These are phyloP conservation scores for Candida rishiriensis DNA, from an alignment of 805 yeast genomes.

Conservation along the genomic window DNA sequence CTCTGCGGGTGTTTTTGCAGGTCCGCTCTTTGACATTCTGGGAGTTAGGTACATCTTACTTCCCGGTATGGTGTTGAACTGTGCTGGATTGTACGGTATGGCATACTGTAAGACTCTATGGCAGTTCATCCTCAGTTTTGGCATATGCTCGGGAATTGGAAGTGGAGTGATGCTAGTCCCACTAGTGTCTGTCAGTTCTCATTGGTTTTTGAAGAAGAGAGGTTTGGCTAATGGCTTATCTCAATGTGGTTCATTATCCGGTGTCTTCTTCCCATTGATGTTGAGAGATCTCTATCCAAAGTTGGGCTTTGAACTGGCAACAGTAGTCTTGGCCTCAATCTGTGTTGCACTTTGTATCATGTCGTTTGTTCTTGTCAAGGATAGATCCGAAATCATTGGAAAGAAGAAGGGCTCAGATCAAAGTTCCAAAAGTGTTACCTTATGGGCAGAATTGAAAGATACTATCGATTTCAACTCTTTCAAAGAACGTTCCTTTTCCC, in stretches of 20 bases:
- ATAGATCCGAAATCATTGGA: slow-evolving; percentile 33
- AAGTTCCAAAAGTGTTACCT: slow-evolving; percentile 13
- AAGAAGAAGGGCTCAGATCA: slow-evolving; percentile 1
- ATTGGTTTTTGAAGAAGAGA: slow-evolving; percentile 59
- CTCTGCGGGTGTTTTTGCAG: slow-evolving; percentile 32
- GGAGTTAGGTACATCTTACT: slow-evolving; percentile 49
- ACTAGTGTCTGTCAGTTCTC: slow-evolving; percentile 56
- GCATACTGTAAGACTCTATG: slow-evolving; percentile 43
- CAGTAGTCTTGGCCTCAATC: slow-evolving; percentile 46
- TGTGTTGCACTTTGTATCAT: slow-evolving; percentile 36
- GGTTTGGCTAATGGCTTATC: slow-evolving; percentile 53
- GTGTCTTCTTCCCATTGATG: slow-evolving; percentile 49
- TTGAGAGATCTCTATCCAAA: slow-evolving; percentile 42
- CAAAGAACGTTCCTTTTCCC: slow-evolving; percentile 33
- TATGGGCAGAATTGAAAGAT: slow-evolving; percentile 16
- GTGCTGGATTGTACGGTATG: slow-evolving; percentile 49
- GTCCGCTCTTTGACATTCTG: slow-evolving; percentile 57
- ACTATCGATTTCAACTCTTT: slow-evolving; percentile 38
- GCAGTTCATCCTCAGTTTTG: slow-evolving; percentile 61
- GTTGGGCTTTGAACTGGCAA: slow-evolving; percentile 54
- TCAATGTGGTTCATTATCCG: slow-evolving; percentile 50
- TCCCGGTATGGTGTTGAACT: slow-evolving; percentile 41
- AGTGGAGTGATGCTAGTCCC: slow-evolving; percentile 61
- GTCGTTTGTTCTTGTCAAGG: slow-evolving; percentile 37
- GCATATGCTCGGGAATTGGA: slow-evolving; percentile 54